Base-by-base conservation (phyloP, 225 moss, liverwort and hornwort species). In the Polytrichum commune region DNA sequence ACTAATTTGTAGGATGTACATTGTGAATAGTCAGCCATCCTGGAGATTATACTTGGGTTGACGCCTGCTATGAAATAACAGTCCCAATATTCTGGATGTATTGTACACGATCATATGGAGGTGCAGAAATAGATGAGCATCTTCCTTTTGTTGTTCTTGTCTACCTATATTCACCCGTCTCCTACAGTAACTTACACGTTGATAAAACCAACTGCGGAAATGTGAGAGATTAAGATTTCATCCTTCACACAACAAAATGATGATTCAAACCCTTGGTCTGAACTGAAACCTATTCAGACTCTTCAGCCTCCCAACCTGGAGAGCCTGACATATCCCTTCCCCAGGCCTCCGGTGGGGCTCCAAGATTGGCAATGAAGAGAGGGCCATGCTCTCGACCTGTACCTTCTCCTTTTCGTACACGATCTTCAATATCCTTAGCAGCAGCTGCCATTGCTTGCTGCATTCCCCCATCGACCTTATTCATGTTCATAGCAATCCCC, bases 401-500 rank as follows among this genome's bases (percentile, higher is more conserved):
- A 28, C 89, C 92, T 82, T 93, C 96, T 19, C 96, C 96, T 76
- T 97, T 97, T 20, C 96, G 89, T 60, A 93, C 85, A 76, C 96
- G 89, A 78, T 92, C 89, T 81, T 97, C 96, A 67, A 97, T 93
- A 69, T 97, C 96, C 78, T 93, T 97, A 22, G 96, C 96, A 67
- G 96, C 96, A 1, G 87, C 93, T 53, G 92, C 96, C 96, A 97
- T 97, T 4, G 96, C 92, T 74, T 90, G 87, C 80, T 97, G 92
- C 65, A 92, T 66, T 65, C 91, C 95, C 64, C 88, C 93, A 75
- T 93, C 93, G n/a, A 79, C 82, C 83, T 88, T 89, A 65, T 82
- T 90, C 82, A 92, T 89, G 70, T 89, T 94, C 96, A 92, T 96
- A 10, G 93, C 93, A 62, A 97, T 97, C 18, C 92, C 93, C 94